phyloP scores from a whole-genome alignment of 345 rosid genomes.

The Anastatica hierochuntica region DNA sequence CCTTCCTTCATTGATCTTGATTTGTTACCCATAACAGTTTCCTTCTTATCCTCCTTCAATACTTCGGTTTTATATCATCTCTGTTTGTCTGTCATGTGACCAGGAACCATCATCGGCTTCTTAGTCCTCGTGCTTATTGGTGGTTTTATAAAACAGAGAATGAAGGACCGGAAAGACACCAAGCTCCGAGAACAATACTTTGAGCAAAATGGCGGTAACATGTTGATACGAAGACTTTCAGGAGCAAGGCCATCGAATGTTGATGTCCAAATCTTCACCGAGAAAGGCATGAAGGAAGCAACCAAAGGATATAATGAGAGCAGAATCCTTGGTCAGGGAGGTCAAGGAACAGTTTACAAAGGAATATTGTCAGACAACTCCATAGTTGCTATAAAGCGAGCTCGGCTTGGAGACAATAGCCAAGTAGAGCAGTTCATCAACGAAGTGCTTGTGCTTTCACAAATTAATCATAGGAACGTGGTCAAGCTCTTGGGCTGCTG shows the following conservation, averaged over 20 bases:
- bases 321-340: constrained; percentile 23
- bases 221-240: not conserved
- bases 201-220: not conserved
- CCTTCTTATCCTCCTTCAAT: no score
- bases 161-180: not conserved
- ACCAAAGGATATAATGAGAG: constrained; percentile 20
- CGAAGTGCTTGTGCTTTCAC: constrained; percentile 35
- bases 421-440: constrained; percentile 31
- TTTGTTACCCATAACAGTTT: not conserved
- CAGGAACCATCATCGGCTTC: constrained; percentile 2
- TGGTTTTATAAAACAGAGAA: not conserved
- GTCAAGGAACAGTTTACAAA: constrained; percentile 33
- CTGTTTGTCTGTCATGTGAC: not conserved
- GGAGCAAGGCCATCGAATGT: constrained; percentile 5
- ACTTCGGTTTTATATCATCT: not conserved
- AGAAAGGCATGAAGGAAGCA: constrained; percentile 17
- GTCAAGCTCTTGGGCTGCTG: constrained; percentile 29
- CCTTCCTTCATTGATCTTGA: not conserved
- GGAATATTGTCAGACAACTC: constrained; percentile 19
- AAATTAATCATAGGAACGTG: constrained; percentile 37
- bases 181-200: constrained; percentile 14
- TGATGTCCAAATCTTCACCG: constrained; percentile 19
- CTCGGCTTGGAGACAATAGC: constrained; percentile 19
- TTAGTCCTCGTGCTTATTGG: not conserved
- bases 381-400: constrained; percentile 25